These are phyloP conservation scores for Excoecaria agallocha DNA, from an alignment of 345 rosid species.

Conservation along the genomic window DNA sequence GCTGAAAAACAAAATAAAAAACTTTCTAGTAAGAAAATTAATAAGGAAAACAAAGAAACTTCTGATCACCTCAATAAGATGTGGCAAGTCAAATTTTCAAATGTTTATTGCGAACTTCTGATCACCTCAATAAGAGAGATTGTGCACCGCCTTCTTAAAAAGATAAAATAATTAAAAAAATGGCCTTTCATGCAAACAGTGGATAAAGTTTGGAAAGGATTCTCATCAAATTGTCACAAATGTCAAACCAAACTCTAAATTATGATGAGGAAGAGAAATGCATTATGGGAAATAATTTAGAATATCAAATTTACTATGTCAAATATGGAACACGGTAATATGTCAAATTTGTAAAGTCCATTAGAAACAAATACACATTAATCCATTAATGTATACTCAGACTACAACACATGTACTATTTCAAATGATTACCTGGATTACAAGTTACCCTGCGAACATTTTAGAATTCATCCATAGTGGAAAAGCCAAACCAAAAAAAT, in stretches of 20 bases:
- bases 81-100: slow-evolving; percentile 97
- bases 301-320: no score
- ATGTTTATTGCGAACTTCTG: no score
- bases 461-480: neutral
- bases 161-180: neutral
- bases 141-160: neutral
- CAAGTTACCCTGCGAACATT: neutral
- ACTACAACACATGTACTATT: neutral
- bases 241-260: neutral
- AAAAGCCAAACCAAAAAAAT: neutral
- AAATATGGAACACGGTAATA: slow-evolving; percentile 1
- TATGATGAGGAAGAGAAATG: no score
- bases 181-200: neutral
- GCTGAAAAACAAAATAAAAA: slow-evolving; percentile 10
- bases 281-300: no score
- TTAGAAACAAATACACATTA: neutral
- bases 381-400: neutral
- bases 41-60: slow-evolving; percentile 10
- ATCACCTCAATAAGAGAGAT: slow-evolving; percentile 20
- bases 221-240: neutral
- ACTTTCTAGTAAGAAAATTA: neutral
- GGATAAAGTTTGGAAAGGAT: neutral
- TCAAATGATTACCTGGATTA: neutral
- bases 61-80: slow-evolving; percentile 83
- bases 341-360: neutral